phyloP scores from a whole-genome alignment of 192 early-diverging fungal genomes.

The Coemansia nantahalensis region DNA sequence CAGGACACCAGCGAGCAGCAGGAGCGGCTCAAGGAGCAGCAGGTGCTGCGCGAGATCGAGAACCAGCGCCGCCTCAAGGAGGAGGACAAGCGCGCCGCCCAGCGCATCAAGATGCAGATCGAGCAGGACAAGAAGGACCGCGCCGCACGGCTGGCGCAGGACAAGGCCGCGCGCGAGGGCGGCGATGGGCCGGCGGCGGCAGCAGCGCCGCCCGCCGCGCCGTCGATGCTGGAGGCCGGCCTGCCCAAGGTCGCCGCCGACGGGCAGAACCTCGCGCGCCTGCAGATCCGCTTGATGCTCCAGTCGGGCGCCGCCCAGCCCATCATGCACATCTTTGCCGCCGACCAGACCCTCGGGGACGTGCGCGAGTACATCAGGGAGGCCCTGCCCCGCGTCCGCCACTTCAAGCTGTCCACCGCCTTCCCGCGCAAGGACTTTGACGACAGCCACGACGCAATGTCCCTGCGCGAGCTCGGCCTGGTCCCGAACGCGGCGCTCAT shows the following conservation, averaged over 20 bases:
- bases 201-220: background rate
- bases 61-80: conserved; percentile 63
- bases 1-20: conserved; percentile 58
- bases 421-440: conserved; percentile 67
- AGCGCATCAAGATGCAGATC: conserved; percentile 61
- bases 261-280: conserved; percentile 46
- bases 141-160: conserved; percentile 43
- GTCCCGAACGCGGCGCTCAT: conserved; percentile 64
- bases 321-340: conserved; percentile 59
- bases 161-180: conserved; percentile 37
- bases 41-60: conserved; percentile 61
- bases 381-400: conserved; percentile 21
- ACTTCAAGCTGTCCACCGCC: conserved; percentile 59
- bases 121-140: conserved; percentile 68
- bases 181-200: background rate
- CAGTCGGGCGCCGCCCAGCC: conserved; percentile 37
- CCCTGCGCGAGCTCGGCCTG: conserved; percentile 64
- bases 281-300: conserved; percentile 62
- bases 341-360: conserved; percentile 54
- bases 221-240: conserved; percentile 24
- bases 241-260: conserved; percentile 26
- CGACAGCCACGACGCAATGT: conserved; percentile 51
- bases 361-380: conserved; percentile 56
- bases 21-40: conserved; percentile 56
- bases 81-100: conserved; percentile 61